These are phyloP conservation scores for Harringtonia lauricola DNA, from an alignment of 2,329 filamentous ascomycete species.

Conservation along the genomic window DNA sequence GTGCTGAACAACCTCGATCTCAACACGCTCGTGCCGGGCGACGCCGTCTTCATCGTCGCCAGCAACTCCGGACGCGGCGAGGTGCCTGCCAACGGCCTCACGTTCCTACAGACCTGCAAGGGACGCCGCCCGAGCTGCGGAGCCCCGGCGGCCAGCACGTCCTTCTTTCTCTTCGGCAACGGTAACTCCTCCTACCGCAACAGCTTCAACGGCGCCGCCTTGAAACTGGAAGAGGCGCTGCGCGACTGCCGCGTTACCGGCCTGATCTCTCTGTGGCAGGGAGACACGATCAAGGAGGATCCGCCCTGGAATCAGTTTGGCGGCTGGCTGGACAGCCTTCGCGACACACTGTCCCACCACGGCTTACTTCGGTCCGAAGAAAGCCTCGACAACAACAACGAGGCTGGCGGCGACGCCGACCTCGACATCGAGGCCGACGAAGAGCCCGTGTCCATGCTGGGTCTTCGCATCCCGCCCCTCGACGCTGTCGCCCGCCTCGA, in stretches of 20 bases:
- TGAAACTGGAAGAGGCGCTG: not conserved
- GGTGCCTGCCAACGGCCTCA: not conserved
- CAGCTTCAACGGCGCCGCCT: conserved; percentile 1
- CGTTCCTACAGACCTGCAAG: not conserved
- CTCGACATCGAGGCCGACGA: no score
- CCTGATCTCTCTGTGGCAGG: not conserved
- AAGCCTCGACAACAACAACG: no score
- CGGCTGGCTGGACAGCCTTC: not conserved
- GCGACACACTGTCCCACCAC: not conserved
- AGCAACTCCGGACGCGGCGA: conserved; percentile 2
- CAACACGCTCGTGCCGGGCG: not conserved
- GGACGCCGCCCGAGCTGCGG: not conserved
- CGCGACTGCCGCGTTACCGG: not conserved
- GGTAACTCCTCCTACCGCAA: conserved; percentile 1
- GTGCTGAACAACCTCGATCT: not conserved
- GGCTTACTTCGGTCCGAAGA: no score
- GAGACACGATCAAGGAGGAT: not conserved
- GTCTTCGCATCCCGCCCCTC: not conserved
- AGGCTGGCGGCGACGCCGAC: no score
- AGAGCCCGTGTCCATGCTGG: no score
- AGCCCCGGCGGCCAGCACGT: not conserved
- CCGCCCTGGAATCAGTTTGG: conserved; percentile 1
- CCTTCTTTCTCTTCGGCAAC: conserved; percentile 1
- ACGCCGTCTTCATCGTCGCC: not conserved
- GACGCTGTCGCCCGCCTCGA: not conserved